Evolutionary conservation across 208 protist species (phyloP).

Genomic region (Acanthamoeba quina): DNA sequence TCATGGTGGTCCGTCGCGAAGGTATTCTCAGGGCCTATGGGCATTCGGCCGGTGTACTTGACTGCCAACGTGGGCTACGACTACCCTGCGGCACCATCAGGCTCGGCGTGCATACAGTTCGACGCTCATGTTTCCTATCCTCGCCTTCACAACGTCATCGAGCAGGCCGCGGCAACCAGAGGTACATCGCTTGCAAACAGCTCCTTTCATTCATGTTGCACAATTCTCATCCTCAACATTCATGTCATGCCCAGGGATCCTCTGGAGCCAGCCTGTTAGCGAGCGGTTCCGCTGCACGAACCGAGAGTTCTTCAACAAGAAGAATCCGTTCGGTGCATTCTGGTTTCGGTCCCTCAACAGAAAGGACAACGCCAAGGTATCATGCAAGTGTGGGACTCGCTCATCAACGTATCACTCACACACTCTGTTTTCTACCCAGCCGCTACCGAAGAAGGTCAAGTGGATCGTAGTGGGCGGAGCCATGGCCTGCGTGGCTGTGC

Average conservation of each 20-base stretch:
- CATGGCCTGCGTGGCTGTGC: not conserved
- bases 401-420: not conserved
- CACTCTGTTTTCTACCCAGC: not conserved
- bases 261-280: conserved; percentile 39
- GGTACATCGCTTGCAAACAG: too few relatives aligned
- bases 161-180: not conserved
- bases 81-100: not conserved
- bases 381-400: too few relatives aligned
- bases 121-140: conserved; percentile 38
- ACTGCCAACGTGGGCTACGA: conserved; percentile 34
- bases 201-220: too few relatives aligned
- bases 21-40: not conserved
- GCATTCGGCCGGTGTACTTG: conserved; percentile 19
- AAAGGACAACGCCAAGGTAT: not conserved
- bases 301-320: conserved; percentile 61
- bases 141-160: not conserved
- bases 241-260: not conserved
- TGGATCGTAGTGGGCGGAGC: conserved; percentile 16
- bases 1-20: not conserved
- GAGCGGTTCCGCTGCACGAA: conserved; percentile 8
- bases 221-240: too few relatives aligned
- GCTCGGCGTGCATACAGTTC: conserved; percentile 19
- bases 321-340: conserved; percentile 24
- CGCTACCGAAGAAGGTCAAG: not conserved
- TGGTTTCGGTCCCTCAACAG: not conserved